These are phyloP conservation scores for Microdochium bolleyi DNA, from an alignment of 2,329 filamentous ascomycete species.

Conservation along the genomic window DNA sequence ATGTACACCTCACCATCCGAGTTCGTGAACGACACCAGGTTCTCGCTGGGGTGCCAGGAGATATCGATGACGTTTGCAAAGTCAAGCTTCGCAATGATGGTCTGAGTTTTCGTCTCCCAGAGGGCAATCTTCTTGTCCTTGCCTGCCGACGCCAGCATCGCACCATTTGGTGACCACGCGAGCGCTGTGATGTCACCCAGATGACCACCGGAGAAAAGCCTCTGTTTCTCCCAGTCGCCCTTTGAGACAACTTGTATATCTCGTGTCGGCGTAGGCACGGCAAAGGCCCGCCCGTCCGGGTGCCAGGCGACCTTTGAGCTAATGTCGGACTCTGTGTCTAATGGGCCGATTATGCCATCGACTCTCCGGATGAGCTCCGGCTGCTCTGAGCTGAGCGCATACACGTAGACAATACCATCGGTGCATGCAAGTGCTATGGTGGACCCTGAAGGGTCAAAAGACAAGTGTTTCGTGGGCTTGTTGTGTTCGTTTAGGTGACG, in stretches of 20 bases:
- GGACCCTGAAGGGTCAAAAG: conserved; percentile 75
- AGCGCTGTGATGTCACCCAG: conserved; percentile 77
- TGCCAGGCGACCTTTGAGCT: conserved; percentile 80
- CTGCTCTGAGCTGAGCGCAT: conserved; percentile 70
- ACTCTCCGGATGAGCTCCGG: conserved; percentile 77
- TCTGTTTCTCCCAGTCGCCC: conserved; percentile 82
- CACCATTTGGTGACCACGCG: conserved; percentile 92
- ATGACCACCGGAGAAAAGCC: conserved; percentile 71
- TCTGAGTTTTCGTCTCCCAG: conserved; percentile 88
- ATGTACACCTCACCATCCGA: conserved; percentile 92
- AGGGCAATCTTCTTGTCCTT: conserved; percentile 64
- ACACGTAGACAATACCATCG: conserved; percentile 85
- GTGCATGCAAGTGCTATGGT: conserved; percentile 76
- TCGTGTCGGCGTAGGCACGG: conserved; percentile 70
- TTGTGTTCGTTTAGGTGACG: conserved; percentile 76
- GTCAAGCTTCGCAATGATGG: conserved; percentile 67
- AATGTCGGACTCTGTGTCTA: conserved; percentile 70
- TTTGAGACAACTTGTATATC: conserved; percentile 84
- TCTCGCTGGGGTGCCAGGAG: conserved; percentile 84
- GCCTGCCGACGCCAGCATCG: conserved; percentile 66
- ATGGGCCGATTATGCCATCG: conserved; percentile 72
- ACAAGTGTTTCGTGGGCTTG: conserved; percentile 83
- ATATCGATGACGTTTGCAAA: conserved; percentile 80
- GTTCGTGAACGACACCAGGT: conserved; percentile 85
- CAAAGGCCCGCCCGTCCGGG: conserved; percentile 88